phyloP scores from a whole-genome alignment of 2,329 filamentous ascomycete species.

The Nothophaeocryptopus gaeumannii region DNA sequence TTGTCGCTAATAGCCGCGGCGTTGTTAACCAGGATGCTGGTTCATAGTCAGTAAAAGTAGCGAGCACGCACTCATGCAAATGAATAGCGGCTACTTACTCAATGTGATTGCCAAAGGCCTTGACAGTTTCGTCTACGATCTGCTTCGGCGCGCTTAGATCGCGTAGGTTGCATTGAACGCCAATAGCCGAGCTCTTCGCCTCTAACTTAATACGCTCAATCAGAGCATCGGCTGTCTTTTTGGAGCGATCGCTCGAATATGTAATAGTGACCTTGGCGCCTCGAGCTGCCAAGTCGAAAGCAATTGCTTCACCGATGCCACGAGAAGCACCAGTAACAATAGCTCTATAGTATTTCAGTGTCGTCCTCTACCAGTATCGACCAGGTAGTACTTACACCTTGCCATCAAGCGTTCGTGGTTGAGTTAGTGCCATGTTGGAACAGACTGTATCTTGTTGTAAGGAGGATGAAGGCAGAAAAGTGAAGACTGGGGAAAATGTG shows the following conservation, averaged over 20 bases:
- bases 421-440: conserved; percentile 12
- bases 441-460: too few species aligned
- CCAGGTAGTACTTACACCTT: conserved; percentile 20
- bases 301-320: conserved; percentile 50
- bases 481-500: too few species aligned
- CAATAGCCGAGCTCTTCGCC: conserved; percentile 38
- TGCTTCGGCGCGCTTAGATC: conserved; percentile 34
- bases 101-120: conserved; percentile 40
- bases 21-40: conserved; percentile 43
- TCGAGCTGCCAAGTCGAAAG: conserved; percentile 47
- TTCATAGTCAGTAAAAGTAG: too few species aligned
- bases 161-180: conserved; percentile 42
- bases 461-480: too few species aligned
- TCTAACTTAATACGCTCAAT: conserved; percentile 36
- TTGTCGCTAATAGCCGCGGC: conserved; percentile 25
- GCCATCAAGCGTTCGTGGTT: conserved; percentile 24
- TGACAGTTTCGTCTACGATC: conserved; percentile 38
- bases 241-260: conserved; percentile 43
- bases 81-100: conserved; percentile 22
- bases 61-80: too few species aligned
- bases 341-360: conserved; percentile 39
- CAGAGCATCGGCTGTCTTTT: conserved; percentile 33
- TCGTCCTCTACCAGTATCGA: not conserved
- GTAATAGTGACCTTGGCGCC: conserved; percentile 48
- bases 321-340: conserved; percentile 52